Conservation (phyloP, 345 rosid species). For the Euphorbia lathyris region DNA sequence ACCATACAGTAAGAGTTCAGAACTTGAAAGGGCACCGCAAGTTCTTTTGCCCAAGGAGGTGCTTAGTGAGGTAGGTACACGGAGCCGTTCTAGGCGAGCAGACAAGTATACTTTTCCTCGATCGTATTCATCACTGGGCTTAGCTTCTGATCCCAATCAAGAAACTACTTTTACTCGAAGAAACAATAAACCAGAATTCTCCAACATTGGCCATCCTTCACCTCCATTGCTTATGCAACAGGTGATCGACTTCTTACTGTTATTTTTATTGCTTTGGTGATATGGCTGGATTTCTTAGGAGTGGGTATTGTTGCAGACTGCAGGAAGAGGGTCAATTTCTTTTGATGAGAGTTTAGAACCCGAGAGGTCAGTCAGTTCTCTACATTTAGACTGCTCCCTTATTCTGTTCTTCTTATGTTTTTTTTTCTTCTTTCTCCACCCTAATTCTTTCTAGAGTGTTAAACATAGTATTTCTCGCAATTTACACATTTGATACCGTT, state of each 20-base stretch:
- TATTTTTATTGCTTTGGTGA: background rate
- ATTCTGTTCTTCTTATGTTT: background rate
- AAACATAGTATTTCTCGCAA: background rate
- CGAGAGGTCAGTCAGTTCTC: slow-evolving; percentile 28
- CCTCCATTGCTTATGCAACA: slow-evolving; percentile 22
- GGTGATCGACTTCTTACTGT: slow-evolving; percentile 28
- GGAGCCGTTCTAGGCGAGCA: slow-evolving; percentile 22
- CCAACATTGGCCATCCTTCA: slow-evolving; percentile 18
- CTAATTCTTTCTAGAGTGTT: background rate
- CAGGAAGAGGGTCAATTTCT: slow-evolving; percentile 21
- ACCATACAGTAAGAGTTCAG: slow-evolving; percentile 27
- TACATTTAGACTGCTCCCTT: background rate
- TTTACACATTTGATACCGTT: background rate
- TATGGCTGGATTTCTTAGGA: slow-evolving; percentile 15
- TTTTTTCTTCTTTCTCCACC: background rate
- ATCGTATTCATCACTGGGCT: slow-evolving; percentile 10
- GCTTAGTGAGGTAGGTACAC: slow-evolving; percentile 13
- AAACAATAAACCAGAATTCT: slow-evolving; percentile 29
- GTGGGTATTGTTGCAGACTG: slow-evolving; percentile 26
- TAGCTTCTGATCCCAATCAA: slow-evolving; percentile 18
- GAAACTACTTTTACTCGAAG: slow-evolving; percentile 22
- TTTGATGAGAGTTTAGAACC: slow-evolving; percentile 24
- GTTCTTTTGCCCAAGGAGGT: slow-evolving; percentile 14
- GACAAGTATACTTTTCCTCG: slow-evolving; percentile 18
- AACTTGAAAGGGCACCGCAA: slow-evolving; percentile 28